phyloP scores from a whole-genome alignment of 352 stramenopile species.

The Phytophthora sojae region DNA sequence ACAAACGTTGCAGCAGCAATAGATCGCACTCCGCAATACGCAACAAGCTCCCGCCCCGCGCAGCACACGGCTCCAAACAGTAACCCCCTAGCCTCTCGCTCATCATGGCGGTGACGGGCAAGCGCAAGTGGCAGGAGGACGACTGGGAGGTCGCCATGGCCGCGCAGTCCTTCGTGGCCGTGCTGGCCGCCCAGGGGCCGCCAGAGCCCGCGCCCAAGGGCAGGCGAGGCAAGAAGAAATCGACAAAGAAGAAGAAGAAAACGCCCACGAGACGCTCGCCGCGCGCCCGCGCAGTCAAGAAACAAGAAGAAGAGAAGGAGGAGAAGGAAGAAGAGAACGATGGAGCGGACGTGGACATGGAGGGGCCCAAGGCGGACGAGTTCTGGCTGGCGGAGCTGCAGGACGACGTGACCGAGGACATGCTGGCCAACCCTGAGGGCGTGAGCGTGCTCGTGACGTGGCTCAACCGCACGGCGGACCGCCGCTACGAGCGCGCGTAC shows the following conservation, averaged over 20 bases:
- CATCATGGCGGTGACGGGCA: conserved; percentile 17
- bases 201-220: conserved; percentile 9
- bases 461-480: conserved; percentile 50
- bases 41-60: no score
- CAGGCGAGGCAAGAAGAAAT: not conserved
- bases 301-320: conserved; percentile 12
- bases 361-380: conserved; percentile 26
- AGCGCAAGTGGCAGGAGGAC: conserved; percentile 75
- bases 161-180: conserved; percentile 71
- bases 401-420: conserved; percentile 81
- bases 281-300: not conserved
- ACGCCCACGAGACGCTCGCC: conserved; percentile 10
- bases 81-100: not conserved
- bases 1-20: not conserved
- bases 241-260: conserved; percentile 11
- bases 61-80: no score
- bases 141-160: conserved; percentile 77
- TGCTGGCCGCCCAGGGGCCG: conserved; percentile 41
- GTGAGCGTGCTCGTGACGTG: conserved; percentile 64
- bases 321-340: conserved; percentile 21
- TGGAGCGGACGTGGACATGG: not conserved
- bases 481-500: conserved; percentile 59
- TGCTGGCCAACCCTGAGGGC: conserved; percentile 55
- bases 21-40: not conserved
- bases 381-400: conserved; percentile 81